A percentile compares a stretch with the other conserved stretches of the same genome.
Evolutionary conservation across 106 monocot species (phyloP).

Genomic region (Dendrobium nobile): DNA sequence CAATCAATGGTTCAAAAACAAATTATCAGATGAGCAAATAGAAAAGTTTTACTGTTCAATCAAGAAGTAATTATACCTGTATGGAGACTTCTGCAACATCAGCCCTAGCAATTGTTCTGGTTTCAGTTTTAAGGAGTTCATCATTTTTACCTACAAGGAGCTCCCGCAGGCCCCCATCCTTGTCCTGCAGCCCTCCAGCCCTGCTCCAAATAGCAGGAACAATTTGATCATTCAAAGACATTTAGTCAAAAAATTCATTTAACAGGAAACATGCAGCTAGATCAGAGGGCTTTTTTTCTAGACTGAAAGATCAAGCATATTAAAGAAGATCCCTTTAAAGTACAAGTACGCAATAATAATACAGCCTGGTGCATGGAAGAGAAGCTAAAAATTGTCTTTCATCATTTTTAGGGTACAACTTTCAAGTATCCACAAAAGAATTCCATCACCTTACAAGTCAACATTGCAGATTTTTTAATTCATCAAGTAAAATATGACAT

Average conservation of each 20-base stretch:
- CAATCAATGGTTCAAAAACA: background rate
- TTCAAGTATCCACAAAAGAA: too few relatives aligned
- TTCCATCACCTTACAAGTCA: too few relatives aligned
- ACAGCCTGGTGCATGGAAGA: too few relatives aligned
- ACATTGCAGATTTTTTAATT: too few relatives aligned
- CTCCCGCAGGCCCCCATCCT: constrained; percentile 75
- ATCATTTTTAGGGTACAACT: background rate
- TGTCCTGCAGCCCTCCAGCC: constrained; percentile 96
- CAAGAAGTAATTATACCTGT: constrained; percentile 41
- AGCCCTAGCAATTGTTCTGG: constrained; percentile 71
- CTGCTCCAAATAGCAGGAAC: constrained; percentile 20
- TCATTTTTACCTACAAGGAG: constrained; percentile 83
- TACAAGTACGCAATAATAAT: background rate
- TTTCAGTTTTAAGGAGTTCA: constrained; percentile 74
- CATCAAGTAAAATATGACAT: too few relatives aligned
- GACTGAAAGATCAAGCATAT: background rate
- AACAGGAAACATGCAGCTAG: background rate
- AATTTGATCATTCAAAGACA: background rate
- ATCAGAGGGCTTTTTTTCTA: background rate
- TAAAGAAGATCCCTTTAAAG: background rate
- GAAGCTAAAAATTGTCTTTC: background rate
- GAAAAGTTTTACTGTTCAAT: background rate
- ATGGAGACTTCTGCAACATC: constrained; percentile 98
- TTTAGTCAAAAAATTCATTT: background rate
- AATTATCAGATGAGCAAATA: background rate